Conservation (phyloP, 2,329 filamentous ascomycete genomes). For the Calonectria fujianensis region DNA sequence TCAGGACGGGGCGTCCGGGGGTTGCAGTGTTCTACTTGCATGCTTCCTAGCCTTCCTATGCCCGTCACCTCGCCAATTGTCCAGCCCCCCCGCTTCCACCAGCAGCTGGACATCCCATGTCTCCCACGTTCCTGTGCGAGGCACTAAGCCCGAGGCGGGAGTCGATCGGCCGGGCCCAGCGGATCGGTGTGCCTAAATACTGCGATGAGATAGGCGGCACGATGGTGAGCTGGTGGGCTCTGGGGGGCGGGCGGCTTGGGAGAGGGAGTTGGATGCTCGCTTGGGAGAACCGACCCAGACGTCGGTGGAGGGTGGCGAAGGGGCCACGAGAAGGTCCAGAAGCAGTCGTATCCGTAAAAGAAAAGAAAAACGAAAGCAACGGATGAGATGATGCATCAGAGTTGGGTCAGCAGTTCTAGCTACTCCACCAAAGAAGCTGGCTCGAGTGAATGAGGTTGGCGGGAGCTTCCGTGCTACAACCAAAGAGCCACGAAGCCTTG, state of each 20-base stretch:
- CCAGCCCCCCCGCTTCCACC: constrained; percentile 16
- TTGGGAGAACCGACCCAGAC: constrained; percentile 1
- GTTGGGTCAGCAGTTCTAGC: constrained; percentile 20
- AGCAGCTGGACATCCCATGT: constrained; percentile 27
- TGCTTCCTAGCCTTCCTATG: constrained; percentile 10
- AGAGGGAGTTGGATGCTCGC: not conserved
- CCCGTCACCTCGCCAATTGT: constrained; percentile 19
- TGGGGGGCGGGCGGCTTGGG: not conserved
- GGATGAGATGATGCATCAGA: constrained; percentile 16
- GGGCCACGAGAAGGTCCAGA: not conserved
- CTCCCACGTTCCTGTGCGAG: constrained; percentile 35
- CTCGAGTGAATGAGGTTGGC: constrained; percentile 21
- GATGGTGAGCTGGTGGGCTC: constrained; percentile 18
- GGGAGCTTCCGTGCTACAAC: constrained; percentile 32
- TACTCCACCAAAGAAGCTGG: constrained; percentile 29
- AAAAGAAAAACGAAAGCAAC: not conserved
- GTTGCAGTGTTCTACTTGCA: constrained; percentile 4
- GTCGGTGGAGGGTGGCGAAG: not conserved
- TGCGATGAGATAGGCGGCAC: constrained; percentile 17
- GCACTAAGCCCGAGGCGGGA: constrained; percentile 41
- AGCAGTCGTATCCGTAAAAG: not conserved
- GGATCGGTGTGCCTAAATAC: constrained; percentile 30
- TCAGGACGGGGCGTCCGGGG: constrained; percentile 13
- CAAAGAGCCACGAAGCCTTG: not conserved
- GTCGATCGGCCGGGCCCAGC: constrained; percentile 38